These are phyloP conservation scores for Phytophthora macrochlamydospora DNA, from an alignment of 352 stramenopile genomes.

Conservation along the genomic window DNA sequence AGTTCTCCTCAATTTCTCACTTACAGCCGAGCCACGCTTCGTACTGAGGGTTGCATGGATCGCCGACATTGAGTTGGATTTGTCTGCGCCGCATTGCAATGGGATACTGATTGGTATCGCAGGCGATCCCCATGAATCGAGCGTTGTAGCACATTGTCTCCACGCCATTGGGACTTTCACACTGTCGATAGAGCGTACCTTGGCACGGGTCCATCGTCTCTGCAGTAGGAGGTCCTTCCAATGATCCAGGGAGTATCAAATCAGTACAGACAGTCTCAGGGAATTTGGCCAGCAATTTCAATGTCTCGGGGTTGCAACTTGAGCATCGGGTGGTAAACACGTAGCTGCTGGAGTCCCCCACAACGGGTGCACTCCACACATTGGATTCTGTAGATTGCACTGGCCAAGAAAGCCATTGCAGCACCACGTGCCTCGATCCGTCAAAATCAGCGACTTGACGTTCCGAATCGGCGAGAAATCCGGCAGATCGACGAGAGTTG, in stretches of 20 bases:
- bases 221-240: slow-evolving; percentile 19
- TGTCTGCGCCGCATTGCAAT: slow-evolving; percentile 31
- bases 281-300: slow-evolving; percentile 23
- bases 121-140: slow-evolving; percentile 35
- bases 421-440: slow-evolving; percentile 24
- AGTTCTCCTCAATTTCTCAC: neutral
- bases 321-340: slow-evolving; percentile 9
- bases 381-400: slow-evolving; percentile 23
- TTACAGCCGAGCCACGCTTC: slow-evolving; percentile 43
- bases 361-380: slow-evolving; percentile 24
- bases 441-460: slow-evolving; percentile 23
- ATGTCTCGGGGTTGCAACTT: slow-evolving; percentile 20
- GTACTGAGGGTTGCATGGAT: slow-evolving; percentile 26
- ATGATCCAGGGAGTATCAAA: slow-evolving; percentile 6
- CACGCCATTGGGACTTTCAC: slow-evolving; percentile 6
- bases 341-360: slow-evolving; percentile 27
- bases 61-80: slow-evolving; percentile 25
- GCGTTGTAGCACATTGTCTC: slow-evolving; percentile 47
- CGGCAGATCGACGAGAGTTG: slow-evolving; percentile 17
- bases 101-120: slow-evolving; percentile 23
- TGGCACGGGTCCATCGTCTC: slow-evolving; percentile 39
- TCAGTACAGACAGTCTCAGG: slow-evolving; percentile 27
- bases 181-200: slow-evolving; percentile 47
- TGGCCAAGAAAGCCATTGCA: slow-evolving; percentile 38
- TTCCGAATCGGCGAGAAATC: slow-evolving; percentile 26